Evolutionary conservation across 176 grass and related monocot species (phyloP).

Genomic region (Aegilops longissima): DNA sequence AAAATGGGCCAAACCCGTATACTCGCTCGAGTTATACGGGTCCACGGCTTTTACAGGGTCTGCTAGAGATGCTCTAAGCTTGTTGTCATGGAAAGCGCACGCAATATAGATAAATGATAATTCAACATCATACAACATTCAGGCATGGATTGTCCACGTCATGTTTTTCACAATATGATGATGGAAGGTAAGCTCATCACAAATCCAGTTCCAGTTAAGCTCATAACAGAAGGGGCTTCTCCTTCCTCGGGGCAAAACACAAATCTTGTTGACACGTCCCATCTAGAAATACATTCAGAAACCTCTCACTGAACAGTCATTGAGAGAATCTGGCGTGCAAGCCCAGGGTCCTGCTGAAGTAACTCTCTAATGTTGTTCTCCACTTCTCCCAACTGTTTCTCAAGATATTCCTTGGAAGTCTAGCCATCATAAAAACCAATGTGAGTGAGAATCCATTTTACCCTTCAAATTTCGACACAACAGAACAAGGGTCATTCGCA

Average conservation of each 20-base stretch:
- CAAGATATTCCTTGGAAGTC: conserved; percentile 89
- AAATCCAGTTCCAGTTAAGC: neutral
- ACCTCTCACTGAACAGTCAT: conserved; percentile 70
- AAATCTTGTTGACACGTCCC: neutral
- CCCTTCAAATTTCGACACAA: neutral
- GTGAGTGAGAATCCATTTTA: neutral
- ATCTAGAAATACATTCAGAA: neutral
- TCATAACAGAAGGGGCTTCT: neutral
- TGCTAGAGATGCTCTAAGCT: too few species aligned
- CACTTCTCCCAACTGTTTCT: conserved; percentile 81
- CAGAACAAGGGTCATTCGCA: neutral
- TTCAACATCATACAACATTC: neutral
- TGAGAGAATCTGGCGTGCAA: conserved; percentile 81
- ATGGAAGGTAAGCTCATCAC: neutral
- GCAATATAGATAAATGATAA: neutral
- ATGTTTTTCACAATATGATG: neutral
- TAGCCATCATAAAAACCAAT: conserved; percentile 21
- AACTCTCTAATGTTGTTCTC: conserved; percentile 90
- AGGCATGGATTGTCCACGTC: too few species aligned
- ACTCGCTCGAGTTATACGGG: too few species aligned
- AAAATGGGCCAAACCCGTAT: too few species aligned
- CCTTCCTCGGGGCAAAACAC: neutral
- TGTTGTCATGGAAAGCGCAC: neutral
- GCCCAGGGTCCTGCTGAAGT: conserved; percentile 80
- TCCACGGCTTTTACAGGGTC: too few species aligned